Conservation (phyloP, 2,329 filamentous ascomycete genomes). For the Trichoderma brevicompactum region DNA sequence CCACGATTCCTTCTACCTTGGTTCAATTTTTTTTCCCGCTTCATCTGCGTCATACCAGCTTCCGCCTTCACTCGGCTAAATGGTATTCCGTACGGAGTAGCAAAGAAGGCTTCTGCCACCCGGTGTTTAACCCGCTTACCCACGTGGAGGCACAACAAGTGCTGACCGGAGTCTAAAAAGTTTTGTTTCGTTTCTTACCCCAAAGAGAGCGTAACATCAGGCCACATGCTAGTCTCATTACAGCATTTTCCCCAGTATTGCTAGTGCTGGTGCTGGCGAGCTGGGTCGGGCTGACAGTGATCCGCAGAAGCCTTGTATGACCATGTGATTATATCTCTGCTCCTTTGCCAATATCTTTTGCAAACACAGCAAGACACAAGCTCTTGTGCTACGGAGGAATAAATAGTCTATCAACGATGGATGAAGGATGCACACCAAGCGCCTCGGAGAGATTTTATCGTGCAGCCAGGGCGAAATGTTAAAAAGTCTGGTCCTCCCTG, state of each 20-base stretch:
- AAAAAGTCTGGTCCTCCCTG: slow-evolving; percentile 3
- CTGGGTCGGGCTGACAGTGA: not conserved
- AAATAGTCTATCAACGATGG: not conserved
- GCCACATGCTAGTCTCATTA: slow-evolving; percentile 6
- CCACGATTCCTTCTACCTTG: not conserved
- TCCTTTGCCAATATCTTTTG: not conserved
- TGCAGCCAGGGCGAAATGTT: slow-evolving; percentile 1
- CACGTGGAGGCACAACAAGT: slow-evolving; percentile 15
- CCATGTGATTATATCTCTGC: not conserved
- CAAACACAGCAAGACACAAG: not conserved
- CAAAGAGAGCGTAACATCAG: not conserved
- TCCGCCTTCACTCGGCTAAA: too few species aligned
- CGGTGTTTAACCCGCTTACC: not conserved
- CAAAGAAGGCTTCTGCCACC: not conserved
- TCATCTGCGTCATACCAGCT: not conserved
- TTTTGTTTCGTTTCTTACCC: slow-evolving; percentile 15
- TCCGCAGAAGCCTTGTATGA: not conserved
- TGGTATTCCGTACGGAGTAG: too few species aligned
- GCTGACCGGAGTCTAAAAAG: slow-evolving; percentile 6
- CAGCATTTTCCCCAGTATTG: not conserved
- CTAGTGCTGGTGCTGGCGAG: not conserved
- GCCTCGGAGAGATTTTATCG: not conserved
- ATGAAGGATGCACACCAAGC: not conserved
- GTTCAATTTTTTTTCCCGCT: not conserved
- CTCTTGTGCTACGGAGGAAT: not conserved